phyloP scores from a whole-genome alignment of 2,329 filamentous ascomycete species.

The Fusarium miscanthi region DNA sequence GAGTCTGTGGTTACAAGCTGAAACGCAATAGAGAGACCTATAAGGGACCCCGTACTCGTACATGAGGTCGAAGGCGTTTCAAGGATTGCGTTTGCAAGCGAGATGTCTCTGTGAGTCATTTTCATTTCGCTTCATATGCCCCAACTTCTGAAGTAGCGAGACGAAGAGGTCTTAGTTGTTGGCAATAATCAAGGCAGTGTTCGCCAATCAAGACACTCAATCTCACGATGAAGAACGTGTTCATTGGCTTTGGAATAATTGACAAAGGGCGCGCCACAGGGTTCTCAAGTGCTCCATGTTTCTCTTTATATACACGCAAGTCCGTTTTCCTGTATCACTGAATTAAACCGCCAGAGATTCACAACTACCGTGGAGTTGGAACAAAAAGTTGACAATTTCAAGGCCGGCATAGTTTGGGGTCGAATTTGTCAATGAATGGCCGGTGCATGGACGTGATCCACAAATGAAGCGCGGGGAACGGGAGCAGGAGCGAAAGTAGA shows the following conservation, averaged over 20 bases:
- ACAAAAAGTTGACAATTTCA: not conserved
- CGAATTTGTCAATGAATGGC: not conserved
- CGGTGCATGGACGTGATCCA: constrained; percentile 16
- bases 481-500: constrained; percentile 1
- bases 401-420: not conserved
- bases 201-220: constrained; percentile 1
- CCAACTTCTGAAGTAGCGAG: not conserved
- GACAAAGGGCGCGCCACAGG: not conserved
- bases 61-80: not conserved
- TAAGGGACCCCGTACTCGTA: not conserved
- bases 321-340: not conserved
- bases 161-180: not conserved
- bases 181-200: not conserved
- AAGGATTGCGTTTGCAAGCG: not conserved
- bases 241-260: not conserved
- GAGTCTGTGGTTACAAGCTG: not conserved
- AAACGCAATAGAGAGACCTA: not conserved
- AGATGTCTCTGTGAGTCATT: not conserved
- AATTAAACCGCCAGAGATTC: not conserved
- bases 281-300: not conserved
- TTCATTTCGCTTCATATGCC: not conserved
- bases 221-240: not conserved
- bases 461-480: not conserved
- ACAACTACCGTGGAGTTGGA: not conserved
- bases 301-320: constrained; percentile 4